Evolutionary conservation across 78 protist species (phyloP), one percentile per base, ranked within the genome.

Genomic region (Cavenderia fasciculata): DNA sequence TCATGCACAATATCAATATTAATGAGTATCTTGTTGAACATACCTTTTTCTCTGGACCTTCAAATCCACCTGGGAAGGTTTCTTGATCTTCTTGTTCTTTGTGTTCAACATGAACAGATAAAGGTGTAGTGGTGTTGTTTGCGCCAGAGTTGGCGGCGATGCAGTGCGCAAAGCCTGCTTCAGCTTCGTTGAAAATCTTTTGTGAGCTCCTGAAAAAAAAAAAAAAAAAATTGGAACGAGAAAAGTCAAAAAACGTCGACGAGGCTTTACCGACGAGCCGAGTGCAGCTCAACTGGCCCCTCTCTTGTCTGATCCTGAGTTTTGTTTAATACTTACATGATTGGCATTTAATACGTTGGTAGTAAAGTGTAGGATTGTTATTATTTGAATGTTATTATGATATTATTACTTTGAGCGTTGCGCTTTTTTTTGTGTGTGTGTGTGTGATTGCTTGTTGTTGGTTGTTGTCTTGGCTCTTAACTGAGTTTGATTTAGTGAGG

Each of bases 11-110:
- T n/a, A n/a, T n/a, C n/a, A n/a, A n/a, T n/a, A n/a, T n/a, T n/a
- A n/a, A n/a, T n/a, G n/a, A n/a, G n/a, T n/a, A n/a, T n/a, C n/a
- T n/a, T n/a, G n/a, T n/a, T n/a, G n/a, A n/a, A n/a, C n/a, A n/a
- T n/a, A n/a, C n/a, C n/a, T n/a, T 95, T 94, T 97, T 97, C 84
- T 97, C 99, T 27, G 96, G 93, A 2, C 99, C 99, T 65, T 97
- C 99, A 66, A 97, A 97, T n/a, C 94, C 94, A 40, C 82, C 95
- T 14, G 76, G 23, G 61, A 43, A 65, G 34, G 40, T 31, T 47
- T 74, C 27, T 7, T 63, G 38, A 2, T 69, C 27, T 31, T 19
- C 38, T 23, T 84, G n/a, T n/a, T n/a, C n/a, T n/a, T n/a, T n/a
- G n/a, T n/a, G n/a, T n/a, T n/a, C n/a, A n/a, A n/a, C n/a, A n/a